Base-by-base conservation (phyloP, 2,329 filamentous ascomycete genomes). In the Cytospora mali region DNA sequence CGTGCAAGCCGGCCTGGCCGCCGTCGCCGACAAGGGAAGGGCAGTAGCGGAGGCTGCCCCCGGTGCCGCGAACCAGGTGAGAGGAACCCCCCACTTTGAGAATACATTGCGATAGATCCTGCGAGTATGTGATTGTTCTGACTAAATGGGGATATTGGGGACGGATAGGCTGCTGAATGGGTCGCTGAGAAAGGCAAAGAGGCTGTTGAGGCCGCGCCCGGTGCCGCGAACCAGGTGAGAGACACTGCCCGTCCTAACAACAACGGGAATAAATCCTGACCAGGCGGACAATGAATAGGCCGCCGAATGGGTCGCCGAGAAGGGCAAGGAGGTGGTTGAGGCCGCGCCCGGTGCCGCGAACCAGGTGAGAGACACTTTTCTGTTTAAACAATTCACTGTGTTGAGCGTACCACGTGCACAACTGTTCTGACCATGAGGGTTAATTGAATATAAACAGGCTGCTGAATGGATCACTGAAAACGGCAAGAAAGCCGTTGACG, bases 31-130 rank as follows among this genome's bases (percentile, higher is more conserved):
- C 6, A 58, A 53, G 39, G 33, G 31, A 13, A 23, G 42, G 9
- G 48, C 57, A 25, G 18, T 56, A 29, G 27, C 21, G n/a, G 23
- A 62, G 33, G 52, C 52, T 13, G 58, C 58, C 6, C 58, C 58
- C 1, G 60, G 31, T 2, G 52, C n/a, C 18, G 9, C 29, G 3
- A 18, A 3, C n/a, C 28, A 55, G 31, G 52, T 55, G 21, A 39
- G 25, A 14, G 33, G 14, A 2, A 33, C 9, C 13, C 2, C 4
- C 9, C 7, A 25, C 31, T 9, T 16, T 42, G 3, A 42, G 4
- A 42, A n/a, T 9, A 18, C 18, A 21, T 10, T 16, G 39, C 6
- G 10, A 35, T 16, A 7, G 39, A 42, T 3, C 39, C 3, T 21
- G 18, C 39, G 39, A 42, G 18, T 18, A 9, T 42, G 16, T 7